Evolutionary conservation across 331 rosid genomes (phyloP), one percentile per base, ranked within the genome.

Genomic region (Malus hybrid): DNA sequence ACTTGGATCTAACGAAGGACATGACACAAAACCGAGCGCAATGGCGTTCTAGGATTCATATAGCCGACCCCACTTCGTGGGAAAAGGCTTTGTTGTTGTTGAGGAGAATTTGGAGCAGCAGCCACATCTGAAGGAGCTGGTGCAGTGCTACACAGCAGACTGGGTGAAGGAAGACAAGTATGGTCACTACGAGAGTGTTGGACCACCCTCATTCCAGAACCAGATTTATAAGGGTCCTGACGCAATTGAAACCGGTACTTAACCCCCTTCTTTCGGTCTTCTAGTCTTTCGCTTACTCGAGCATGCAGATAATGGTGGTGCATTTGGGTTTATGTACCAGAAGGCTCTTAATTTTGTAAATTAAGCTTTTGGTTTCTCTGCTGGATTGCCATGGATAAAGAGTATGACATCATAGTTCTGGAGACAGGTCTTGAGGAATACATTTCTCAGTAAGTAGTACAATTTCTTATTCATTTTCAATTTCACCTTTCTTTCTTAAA

Each of bases 151-250:
- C 78, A 86, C 98, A 2, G 87, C 98, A 9, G 98, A 94, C 80
- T 90, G 93, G 98, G 96, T 94, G 3, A 91, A 91, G 72, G 96
- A 91, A 80, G 98, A 90, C 78, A 94, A 94, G 91, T 94, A 94
- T 33, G 98, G 98, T 10, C 98, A 87, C 76, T 94, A 88, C 64
- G 95, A 94, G 63, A 84, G 88, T 73, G 77, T 94, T 56, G 93
- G 88, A 19, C 80, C 89, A 54, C 82, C 85, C 66, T 86, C 90
- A 61, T 93, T 91, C 78, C 85, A 83, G 28, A 94, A 88, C 78
- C 98, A 94, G 91, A 94, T 94, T 74, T 94, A 87, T 24, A 97
- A 90, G 76, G 98, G 97, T 7, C 96, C 98, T 78, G 98, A 94
- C 76, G 91, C 97, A 73, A 91, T 91, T 69, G 97, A 91, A 83